Evolutionary conservation across 306 rosid genomes (phyloP), one percentile per base, ranked within the genome.

Genomic region (Gastrolobium villosum): DNA sequence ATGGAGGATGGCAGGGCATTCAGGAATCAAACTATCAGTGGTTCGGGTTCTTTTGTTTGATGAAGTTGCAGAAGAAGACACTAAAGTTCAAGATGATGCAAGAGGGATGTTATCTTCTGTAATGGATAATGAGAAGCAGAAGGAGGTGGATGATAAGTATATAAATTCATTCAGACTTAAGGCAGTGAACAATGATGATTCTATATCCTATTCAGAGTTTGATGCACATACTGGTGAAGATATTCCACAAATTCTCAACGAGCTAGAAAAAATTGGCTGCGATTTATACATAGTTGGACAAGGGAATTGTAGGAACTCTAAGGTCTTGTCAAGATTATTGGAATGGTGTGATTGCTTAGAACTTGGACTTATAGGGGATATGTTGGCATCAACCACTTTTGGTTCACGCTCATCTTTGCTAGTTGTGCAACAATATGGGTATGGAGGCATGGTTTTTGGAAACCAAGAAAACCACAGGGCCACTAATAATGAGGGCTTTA

Each of bases 1-100:
- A 10, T 59, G 72, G 84, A 79, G 88, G 49, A 85, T 89, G 85
- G 81, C 82, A 0, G 57, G 52, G 14, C 74, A 84, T 44, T 83
- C 89, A 0, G 3, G 30, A 13, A 60, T 85, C 1, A 26, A 55
- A 4, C 15, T 90, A 0, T 81, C 88, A 0, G 78, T 88, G 1
- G 37, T 85, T 37, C 45, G 89, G 59, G 73, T 87, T 31, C 40
- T 76, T 31, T 65, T 70, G 0, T 39, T 50, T 4, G 70, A 54
- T 50, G 76, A 83, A 4, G 85, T 63, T 0, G 56, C 49, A 5
- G 61, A 61, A 35, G 8, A 37, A 31, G 68, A 74, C 7, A 5
- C 45, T 3, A 28, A 10, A 61, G 15, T 0, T 8, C 32, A 39
- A 0, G 0, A 1, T 5, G 62, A 70, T 41, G 57, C 30, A 9